Base-by-base conservation (phyloP, 805 yeast species). In the Candida cerambycidarum region DNA sequence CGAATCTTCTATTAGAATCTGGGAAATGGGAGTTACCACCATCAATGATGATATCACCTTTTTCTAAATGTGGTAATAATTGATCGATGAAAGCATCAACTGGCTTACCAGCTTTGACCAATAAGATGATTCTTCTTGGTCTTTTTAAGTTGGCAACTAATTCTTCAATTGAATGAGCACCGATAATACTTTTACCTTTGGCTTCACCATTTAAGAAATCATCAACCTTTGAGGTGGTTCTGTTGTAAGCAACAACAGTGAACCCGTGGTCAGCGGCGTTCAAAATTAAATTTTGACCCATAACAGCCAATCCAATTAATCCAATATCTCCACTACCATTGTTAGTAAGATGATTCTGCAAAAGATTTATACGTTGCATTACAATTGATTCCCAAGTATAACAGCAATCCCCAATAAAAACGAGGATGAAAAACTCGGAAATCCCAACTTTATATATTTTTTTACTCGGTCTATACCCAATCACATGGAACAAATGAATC, bases 21-120 rank as follows among this genome's bases (percentile, higher is more conserved):
- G 97, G 97, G 93, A 84, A 92, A 74, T 92, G 97, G 35, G 98
- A 93, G 89, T 92, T 92, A 79, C 99, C 99, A 77, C 99, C 99
- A 64, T 92, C 99, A 62, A 92, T 93, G 81, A 92, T 88, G 78
- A 92, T 93, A 71, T 92, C 99, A 55, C 95, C 98, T 71, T 87
- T 76, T 69, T 92, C 99, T 71, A 93, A 79, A 77, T 80, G 78
- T 62, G 97, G 97, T 58, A 87, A 69, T 63, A 93, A 76, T 73
- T 87, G 92, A 54, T 80, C 78, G 65, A 92, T 93, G 73, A 92
- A 87, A 56, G 77, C 79, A 66, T 92, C 99, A 59, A 92, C 98
- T 48, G 99, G 93, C 46, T 72, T 67, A 73, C 99, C 99, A 53
- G 99, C 98, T 79, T 92, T 92, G 64, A 92, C 98, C 64, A 92